Base-by-base conservation (phyloP, 805 yeast genomes). In the Hagleromyces aurorensis region DNA sequence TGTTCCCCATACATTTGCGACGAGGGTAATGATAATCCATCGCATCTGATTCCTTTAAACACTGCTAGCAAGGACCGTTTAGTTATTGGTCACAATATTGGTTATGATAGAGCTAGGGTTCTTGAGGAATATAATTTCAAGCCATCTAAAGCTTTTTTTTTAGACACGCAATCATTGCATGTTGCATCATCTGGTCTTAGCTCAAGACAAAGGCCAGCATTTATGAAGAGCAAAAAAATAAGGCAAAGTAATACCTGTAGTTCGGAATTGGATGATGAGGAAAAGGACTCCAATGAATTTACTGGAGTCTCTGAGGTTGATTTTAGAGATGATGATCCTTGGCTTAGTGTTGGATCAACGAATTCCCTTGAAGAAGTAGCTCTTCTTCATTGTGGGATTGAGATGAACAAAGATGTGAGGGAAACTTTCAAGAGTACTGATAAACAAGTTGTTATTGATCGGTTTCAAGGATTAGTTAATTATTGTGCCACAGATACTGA, bases 101-200 rank as follows among this genome's bases (percentile, higher is more conserved):
- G 91, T 5, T 91, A 77, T 49, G 99, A 91, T 55, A 67, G 99
- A 25, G 89, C 95, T 1, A 67, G 94, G 19, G 73, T 89, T 1
- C 42, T 62, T 17, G 96, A 91, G 32, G 98, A 91, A 52, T 91
- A 91, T 57, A 66, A 69, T 44, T 50, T 87, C 19, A 55, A 62
- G 18, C 70, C 65, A 25, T 65, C 94, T 1, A 74, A 78, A 41
- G 81, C 83, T 2, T 86, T 85, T 55, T 91, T 64, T 47, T 41
- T 93, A 34, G 99, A 91, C 55, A 87, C 94, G 1, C 82, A 89
- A 86, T 79, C 96, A 1, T 59, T 91, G 12, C 99, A 91, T 56
- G 74, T 87, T 19, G 93, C 97, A 1, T 72, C 77, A 0, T 74
- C 79, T 29, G 99, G 99, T 0, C 78, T 91, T 71, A 84, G 96